Evolutionary conservation across 768 basidiomycete species (phyloP).

Genomic region (Phlebiopsis flavidoalba): DNA sequence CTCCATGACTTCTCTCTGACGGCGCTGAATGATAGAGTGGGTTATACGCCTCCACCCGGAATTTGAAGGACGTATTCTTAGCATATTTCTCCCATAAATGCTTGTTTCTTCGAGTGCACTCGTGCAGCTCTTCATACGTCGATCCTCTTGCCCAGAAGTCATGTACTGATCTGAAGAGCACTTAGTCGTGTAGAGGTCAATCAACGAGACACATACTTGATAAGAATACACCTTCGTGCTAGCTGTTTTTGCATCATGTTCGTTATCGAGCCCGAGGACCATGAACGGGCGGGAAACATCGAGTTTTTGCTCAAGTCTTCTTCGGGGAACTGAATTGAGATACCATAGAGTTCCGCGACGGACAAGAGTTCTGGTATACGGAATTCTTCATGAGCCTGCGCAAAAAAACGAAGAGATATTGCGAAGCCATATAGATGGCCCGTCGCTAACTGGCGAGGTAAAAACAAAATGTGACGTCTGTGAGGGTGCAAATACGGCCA

Average conservation of each 20-base stretch:
- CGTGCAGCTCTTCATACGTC: slow-evolving; percentile 69
- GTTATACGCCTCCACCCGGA: slow-evolving; percentile 69
- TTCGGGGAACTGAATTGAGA: slow-evolving; percentile 48
- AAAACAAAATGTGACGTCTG: too few relatives aligned
- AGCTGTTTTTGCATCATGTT: slow-evolving; percentile 72
- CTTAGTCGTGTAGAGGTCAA: neutral
- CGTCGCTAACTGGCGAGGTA: too few relatives aligned
- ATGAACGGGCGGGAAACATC: slow-evolving; percentile 69
- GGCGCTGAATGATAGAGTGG: slow-evolving; percentile 64
- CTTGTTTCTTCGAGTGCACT: slow-evolving; percentile 36
- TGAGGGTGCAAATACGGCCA: too few relatives aligned
- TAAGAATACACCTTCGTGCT: slow-evolving; percentile 71
- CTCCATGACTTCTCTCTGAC: slow-evolving; percentile 67
- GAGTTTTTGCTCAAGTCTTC: slow-evolving; percentile 22
- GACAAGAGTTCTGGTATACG: slow-evolving; percentile 80
- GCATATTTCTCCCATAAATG: slow-evolving; percentile 56
- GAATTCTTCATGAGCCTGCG: slow-evolving; percentile 78
- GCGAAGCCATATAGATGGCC: neutral
- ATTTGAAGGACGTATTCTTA: slow-evolving; percentile 73
- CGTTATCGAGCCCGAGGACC: slow-evolving; percentile 60
- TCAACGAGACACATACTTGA: slow-evolving; percentile 55
- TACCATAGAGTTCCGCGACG: slow-evolving; percentile 66
- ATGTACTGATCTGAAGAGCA: slow-evolving; percentile 59
- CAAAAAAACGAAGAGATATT: slow-evolving; percentile 76
- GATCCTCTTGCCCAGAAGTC: slow-evolving; percentile 72